Base-by-base conservation (phyloP, 805 yeast species). In the Sugiyamaella chiloensis region DNA sequence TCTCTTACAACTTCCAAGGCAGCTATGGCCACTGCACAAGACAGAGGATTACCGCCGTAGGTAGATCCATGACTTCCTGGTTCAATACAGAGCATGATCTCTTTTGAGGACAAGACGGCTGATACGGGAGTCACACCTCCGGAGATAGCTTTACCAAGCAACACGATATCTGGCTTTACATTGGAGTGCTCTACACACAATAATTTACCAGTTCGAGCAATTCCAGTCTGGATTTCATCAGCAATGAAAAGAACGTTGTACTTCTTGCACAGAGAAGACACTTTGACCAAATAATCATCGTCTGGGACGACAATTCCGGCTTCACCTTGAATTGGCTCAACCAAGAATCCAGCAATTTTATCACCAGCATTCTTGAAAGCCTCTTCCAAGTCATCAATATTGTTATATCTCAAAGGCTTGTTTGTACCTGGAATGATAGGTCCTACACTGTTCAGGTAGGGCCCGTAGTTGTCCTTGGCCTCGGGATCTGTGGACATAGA, bases 31-130 rank as follows among this genome's bases (percentile, higher is more conserved):
- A 88, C 96, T 47, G 87, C 78, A 56, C 95, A 87, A 19, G 96
- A 91, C 65, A 91, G 77, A 56, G 98, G 96, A 72, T 89, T 91
- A 67, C 98, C 98, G 69, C 98, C 98, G 65, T 87, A 91, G 19
- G 98, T 91, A 24, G 97, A 90, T 44, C 98, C 98, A 69, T 91
- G 98, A 26, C 96, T 87, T 47, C 98, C 98, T 23, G 97, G 95
- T 53, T 86, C 87, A 58, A 91, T 77, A 54, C 87, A 80, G 55
- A 82, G 76, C 96, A 91, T 86, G 64, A 91, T 85, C 51, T 88
- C 95, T 59, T 73, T 79, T n/a, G 95, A 86, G 1, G 96, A 85
- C 54, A 91, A 74, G 14, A 89, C 96, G 24, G 95, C 93, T 40
- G 95, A 84, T 12, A 89, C 95, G 27, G 98, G 97, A 54, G 86